Percentiles rank a stretch among this genome's conserved stretches.
Evolutionary conservation across 2,329 filamentous ascomycete genomes (phyloP).

Genomic region (Epichloe uncinata): DNA sequence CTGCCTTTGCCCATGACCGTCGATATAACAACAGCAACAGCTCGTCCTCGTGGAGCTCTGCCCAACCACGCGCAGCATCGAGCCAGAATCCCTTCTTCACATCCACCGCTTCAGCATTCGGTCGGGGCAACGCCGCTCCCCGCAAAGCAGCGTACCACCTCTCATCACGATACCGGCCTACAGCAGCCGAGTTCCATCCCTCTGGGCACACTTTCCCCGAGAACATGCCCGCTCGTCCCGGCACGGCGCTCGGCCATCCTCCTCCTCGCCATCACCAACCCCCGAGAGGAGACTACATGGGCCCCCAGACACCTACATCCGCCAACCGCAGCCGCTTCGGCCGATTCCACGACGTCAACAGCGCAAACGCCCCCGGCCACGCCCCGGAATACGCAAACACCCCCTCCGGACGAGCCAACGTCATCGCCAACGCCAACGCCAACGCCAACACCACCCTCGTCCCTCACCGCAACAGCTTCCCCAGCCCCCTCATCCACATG

Average conservation of each 20-base stretch:
- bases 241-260: conserved; percentile 11
- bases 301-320: conserved; percentile 19
- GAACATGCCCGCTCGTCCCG: conserved; percentile 3
- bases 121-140: background rate
- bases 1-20: conserved; percentile 14
- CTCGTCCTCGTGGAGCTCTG: conserved; percentile 10
- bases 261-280: background rate
- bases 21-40: conserved; percentile 5
- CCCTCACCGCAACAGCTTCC: conserved; percentile 9
- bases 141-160: conserved; percentile 1
- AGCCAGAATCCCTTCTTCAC: conserved; percentile 1
- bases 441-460: conserved; percentile 5
- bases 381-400: background rate
- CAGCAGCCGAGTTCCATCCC: conserved; percentile 21
- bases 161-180: conserved; percentile 17
- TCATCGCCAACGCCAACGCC: background rate
- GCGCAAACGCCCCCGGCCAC: background rate
- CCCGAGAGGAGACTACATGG: conserved; percentile 14
- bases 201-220: background rate
- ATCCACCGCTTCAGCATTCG: conserved; percentile 7
- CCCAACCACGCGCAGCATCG: conserved; percentile 7
- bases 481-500: conserved; percentile 21
- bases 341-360: conserved; percentile 15
- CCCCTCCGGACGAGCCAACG: background rate
- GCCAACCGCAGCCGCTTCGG: conserved; percentile 14